Evolutionary conservation across 371 early-diverging fungal genomes (phyloP).

Genomic region (Umbelopsis sp.): DNA sequence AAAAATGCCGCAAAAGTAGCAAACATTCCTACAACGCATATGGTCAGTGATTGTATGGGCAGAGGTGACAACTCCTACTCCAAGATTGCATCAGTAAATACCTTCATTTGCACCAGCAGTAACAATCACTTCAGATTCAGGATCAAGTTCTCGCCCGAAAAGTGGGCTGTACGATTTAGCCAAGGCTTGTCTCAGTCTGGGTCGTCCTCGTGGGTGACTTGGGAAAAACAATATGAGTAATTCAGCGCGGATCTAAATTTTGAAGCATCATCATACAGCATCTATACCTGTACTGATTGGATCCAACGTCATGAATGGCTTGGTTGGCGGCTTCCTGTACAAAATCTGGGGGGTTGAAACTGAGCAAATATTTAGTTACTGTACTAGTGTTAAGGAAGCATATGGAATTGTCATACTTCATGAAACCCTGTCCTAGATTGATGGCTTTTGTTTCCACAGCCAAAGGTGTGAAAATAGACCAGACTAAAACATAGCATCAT

Average conservation of each 20-base stretch:
- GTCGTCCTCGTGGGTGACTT: conserved; percentile 82
- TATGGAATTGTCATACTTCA: conserved; percentile 56
- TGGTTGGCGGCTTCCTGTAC: conserved; percentile 81
- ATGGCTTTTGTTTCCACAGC: conserved; percentile 85
- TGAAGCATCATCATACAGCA: background rate
- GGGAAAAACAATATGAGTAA: background rate
- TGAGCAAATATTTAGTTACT: conserved; percentile 22
- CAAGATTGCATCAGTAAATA: conserved; percentile 20
- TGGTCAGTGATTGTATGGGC: background rate
- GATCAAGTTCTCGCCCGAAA: conserved; percentile 72
- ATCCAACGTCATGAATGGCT: conserved; percentile 64
- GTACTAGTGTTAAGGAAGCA: background rate
- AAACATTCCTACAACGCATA: conserved; percentile 68
- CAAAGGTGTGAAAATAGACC: conserved; percentile 91
- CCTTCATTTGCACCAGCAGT: conserved; percentile 96
- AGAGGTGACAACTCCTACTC: background rate
- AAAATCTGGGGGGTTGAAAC: conserved; percentile 89
- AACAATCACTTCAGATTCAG: conserved; percentile 83
- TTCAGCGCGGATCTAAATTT: background rate
- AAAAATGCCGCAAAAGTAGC: conserved; percentile 78
- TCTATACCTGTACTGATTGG: conserved; percentile 81
- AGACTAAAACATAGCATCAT: conserved; percentile 60
- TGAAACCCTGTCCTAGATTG: conserved; percentile 93
- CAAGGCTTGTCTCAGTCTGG: conserved; percentile 77
- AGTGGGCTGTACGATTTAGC: conserved; percentile 74